A percentile compares a stretch with the other conserved stretches of the same genome.
Conservation (phyloP, 1,284 basidiomycete genomes). For the Volvariella volvacea region DNA sequence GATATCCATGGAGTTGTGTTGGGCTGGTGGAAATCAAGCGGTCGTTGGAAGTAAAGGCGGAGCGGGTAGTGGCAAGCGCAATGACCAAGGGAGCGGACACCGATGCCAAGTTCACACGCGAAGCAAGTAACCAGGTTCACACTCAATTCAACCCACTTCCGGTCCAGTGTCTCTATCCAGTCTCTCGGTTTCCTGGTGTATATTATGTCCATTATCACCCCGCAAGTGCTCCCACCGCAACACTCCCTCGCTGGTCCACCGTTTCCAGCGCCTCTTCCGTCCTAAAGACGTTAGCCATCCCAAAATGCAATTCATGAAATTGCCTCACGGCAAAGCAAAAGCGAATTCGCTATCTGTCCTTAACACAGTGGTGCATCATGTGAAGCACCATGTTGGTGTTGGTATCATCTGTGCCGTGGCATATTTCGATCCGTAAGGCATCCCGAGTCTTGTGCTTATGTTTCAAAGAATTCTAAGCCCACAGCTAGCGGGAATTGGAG, state of each 20-base stretch:
- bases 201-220: constrained; percentile 17
- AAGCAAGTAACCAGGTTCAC: no score
- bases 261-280: constrained; percentile 4
- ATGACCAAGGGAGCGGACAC: constrained; percentile 11
- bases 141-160: no score
- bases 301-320: neutral
- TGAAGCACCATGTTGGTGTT: constrained; percentile 37
- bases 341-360: constrained; percentile 8
- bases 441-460: no score
- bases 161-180: constrained; percentile 20
- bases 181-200: constrained; percentile 22
- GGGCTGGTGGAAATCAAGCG: no score
- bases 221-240: constrained; percentile 9
- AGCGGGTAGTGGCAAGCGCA: neutral
- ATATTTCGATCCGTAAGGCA: constrained; percentile 43
- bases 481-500: constrained; percentile 43
- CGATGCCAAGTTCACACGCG: constrained; percentile 17
- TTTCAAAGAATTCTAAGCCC: no score
- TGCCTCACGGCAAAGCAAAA: neutral
- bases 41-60: neutral
- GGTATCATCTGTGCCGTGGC: constrained; percentile 38
- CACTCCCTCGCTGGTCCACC: constrained; percentile 10
- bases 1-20: constrained; percentile 44
- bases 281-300: constrained; percentile 5
- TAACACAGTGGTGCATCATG: constrained; percentile 23